Evolutionary conservation across 176 grass and related monocot species (phyloP), one percentile per base, ranked within the genome.

Genomic region (Dactylis glomerata): DNA sequence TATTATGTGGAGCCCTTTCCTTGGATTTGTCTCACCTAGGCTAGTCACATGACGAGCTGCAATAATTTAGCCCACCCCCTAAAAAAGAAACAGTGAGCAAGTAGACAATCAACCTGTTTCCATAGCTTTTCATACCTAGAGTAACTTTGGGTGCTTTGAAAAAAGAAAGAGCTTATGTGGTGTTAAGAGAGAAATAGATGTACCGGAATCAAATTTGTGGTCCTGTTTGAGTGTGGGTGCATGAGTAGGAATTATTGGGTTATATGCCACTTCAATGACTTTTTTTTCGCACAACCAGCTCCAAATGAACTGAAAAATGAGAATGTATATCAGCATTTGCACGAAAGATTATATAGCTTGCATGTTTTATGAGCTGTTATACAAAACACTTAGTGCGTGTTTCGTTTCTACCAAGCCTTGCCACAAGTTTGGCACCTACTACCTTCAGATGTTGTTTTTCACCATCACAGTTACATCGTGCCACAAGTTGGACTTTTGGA

Each of bases 1-100:
- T 86, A 90, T 86, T 68, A 69, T 63, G 78, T 93, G 92, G 88
- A 93, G 92, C 88, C 91, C 57, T 75, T 87, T 17, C 7, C 86
- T 86, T 76, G 44, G 88, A 86, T 85, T 84, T 88, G 86, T 88
- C 91, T 87, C 87, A 24, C 84, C 34, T 82, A 41, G 42, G 80
- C 34, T 82, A 41, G 42, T 72, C 82, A 83, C 85, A 88, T 85
- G 76, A 79, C 68, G 32, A 59, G 79, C 61, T 81, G 75, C 70
- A 90, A 92, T 85, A 91, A 83, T 93, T 88, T 17, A 83, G 88
- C 47, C 40, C 76, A 84, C 83, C 52, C 51, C 65, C 57, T 59
- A 69, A 78, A 86, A 75, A 78, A 81, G 72, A 9, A 67, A 66
- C 84, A 19, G 51, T 10, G 73, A 58, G 7, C 30, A 77, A 69